phyloP scores from a whole-genome alignment of 2,329 filamentous ascomycete genomes.

The Neonectria coccinea region DNA sequence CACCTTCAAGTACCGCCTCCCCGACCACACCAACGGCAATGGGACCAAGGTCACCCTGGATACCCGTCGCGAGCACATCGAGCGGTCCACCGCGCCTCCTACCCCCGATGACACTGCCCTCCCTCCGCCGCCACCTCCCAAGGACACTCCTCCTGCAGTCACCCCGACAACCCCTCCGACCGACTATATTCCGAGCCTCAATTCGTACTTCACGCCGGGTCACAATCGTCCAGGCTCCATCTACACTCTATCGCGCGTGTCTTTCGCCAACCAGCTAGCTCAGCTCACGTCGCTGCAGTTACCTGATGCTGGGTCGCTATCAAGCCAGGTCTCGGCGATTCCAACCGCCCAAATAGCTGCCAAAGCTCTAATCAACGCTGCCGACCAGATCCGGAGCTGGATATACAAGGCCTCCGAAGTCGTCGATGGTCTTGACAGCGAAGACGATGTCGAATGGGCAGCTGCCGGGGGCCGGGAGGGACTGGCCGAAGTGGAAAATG shows the following conservation, averaged over 20 bases:
- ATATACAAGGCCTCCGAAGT: slow-evolving; percentile 93
- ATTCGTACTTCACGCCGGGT: slow-evolving; percentile 75
- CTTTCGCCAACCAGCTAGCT: slow-evolving; percentile 92
- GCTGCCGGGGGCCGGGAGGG: slow-evolving; percentile 87
- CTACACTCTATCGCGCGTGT: slow-evolving; percentile 91
- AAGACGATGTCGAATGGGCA: slow-evolving; percentile 98
- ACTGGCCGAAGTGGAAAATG: slow-evolving; percentile 76
- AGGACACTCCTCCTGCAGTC: slow-evolving; percentile 54
- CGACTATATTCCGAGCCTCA: slow-evolving; percentile 63
- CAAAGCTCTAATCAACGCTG: slow-evolving; percentile 84
- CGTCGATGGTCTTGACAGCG: slow-evolving; percentile 87
- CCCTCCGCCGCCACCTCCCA: slow-evolving; percentile 55
- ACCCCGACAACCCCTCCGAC: slow-evolving; percentile 48
- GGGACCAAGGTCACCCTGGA: slow-evolving; percentile 72
- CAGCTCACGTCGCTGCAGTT: slow-evolving; percentile 92
- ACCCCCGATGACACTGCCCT: slow-evolving; percentile 51
- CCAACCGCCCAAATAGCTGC: slow-evolving; percentile 87
- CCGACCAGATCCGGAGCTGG: slow-evolving; percentile 94
- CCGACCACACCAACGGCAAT: slow-evolving; percentile 76
- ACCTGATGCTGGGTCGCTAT: slow-evolving; percentile 85
- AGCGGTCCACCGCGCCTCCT: slow-evolving; percentile 59
- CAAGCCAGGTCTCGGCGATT: slow-evolving; percentile 85
- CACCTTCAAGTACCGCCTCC: slow-evolving; percentile 79
- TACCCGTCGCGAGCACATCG: slow-evolving; percentile 68
- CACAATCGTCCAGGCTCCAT: slow-evolving; percentile 83